These are phyloP conservation scores for Sugiyamaella mastotermitis DNA, from an alignment of 805 yeast genomes.

Conservation along the genomic window DNA sequence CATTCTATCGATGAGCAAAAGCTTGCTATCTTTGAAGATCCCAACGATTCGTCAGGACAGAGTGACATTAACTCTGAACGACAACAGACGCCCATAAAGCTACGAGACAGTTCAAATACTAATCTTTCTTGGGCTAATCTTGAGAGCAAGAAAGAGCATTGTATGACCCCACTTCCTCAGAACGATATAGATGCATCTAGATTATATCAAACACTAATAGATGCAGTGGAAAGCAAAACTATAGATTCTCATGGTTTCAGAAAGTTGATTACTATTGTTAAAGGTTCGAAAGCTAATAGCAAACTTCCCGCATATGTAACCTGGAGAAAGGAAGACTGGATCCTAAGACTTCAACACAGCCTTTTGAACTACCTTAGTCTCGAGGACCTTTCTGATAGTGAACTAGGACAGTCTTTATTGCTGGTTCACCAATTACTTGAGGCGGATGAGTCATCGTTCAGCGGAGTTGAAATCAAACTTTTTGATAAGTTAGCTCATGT, in stretches of 20 bases:
- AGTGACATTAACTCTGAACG: background rate
- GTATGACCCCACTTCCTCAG: slow-evolving; percentile 17
- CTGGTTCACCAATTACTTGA: slow-evolving; percentile 17
- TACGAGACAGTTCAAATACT: slow-evolving; percentile 5
- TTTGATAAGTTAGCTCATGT: slow-evolving; percentile 6
- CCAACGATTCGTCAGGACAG: background rate
- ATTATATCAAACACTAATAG: slow-evolving; percentile 16
- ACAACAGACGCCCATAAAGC: slow-evolving; percentile 12
- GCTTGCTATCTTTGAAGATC: slow-evolving; percentile 17
- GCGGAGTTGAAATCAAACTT: slow-evolving; percentile 10
- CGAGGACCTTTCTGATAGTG: slow-evolving; percentile 11
- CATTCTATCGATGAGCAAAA: too few relatives aligned
- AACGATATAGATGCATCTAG: slow-evolving; percentile 13
- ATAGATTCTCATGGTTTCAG: slow-evolving; percentile 22
- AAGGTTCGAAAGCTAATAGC: slow-evolving; percentile 8
- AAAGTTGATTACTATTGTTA: slow-evolving; percentile 18
- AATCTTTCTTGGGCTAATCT: slow-evolving; percentile 15
- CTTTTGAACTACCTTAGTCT: slow-evolving; percentile 13
- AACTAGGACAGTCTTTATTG: slow-evolving; percentile 19
- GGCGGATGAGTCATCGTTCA: slow-evolving; percentile 11
- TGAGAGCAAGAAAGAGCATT: slow-evolving; percentile 14
- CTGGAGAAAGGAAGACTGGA: slow-evolving; percentile 16
- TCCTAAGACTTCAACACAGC: slow-evolving; percentile 8
- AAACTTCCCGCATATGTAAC: slow-evolving; percentile 10
- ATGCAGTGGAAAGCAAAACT: slow-evolving; percentile 14